These are phyloP conservation scores for Aspergillus avenaceus DNA, from an alignment of 495 filamentous ascomycete genomes.

Conservation along the genomic window DNA sequence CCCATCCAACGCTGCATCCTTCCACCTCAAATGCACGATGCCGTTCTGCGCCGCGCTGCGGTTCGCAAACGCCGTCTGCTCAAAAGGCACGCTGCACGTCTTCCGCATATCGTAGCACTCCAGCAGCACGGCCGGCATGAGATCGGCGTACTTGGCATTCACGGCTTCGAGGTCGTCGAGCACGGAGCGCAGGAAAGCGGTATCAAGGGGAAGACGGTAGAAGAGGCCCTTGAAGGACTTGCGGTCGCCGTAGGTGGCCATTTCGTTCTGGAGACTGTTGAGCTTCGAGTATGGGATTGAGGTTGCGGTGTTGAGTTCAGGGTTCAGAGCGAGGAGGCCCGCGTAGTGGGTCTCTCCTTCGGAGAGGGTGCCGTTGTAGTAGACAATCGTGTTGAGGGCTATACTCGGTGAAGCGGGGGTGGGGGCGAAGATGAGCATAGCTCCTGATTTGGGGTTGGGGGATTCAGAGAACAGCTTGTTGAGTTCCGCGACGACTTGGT, in stretches of 20 bases:
- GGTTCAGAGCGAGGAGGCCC: constrained; percentile 29
- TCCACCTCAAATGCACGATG: constrained; percentile 31
- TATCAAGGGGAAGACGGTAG: constrained; percentile 39
- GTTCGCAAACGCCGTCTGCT: constrained; percentile 26
- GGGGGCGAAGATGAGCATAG: constrained; percentile 35
- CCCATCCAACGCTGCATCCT: constrained; percentile 24
- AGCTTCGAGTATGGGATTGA: constrained; percentile 40
- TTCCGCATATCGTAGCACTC: constrained; percentile 35
- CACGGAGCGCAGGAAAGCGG: constrained; percentile 26
- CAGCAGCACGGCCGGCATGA: constrained; percentile 25
- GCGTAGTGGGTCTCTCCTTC: constrained; percentile 37
- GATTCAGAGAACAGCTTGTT: constrained; percentile 36
- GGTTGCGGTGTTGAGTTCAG: constrained; percentile 32
- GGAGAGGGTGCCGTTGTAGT: constrained; percentile 48
- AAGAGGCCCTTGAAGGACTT: constrained; percentile 48
- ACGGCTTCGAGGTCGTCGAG: constrained; percentile 35
- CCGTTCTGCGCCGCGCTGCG: constrained; percentile 32
- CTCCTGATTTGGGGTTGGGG: constrained; percentile 30
- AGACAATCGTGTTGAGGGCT: constrained; percentile 38
- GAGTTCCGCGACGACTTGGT: constrained; percentile 30
- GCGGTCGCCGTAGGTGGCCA: constrained; percentile 35
- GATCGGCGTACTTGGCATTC: constrained; percentile 20
- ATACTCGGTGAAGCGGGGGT: constrained; percentile 29
- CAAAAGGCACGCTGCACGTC: constrained; percentile 21
- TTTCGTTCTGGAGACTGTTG: constrained; percentile 41